Percentiles rank a stretch among this genome's conserved stretches.
These are phyloP conservation scores for Phytophthora citricola DNA, from an alignment of 352 stramenopile species.

Conservation along the genomic window DNA sequence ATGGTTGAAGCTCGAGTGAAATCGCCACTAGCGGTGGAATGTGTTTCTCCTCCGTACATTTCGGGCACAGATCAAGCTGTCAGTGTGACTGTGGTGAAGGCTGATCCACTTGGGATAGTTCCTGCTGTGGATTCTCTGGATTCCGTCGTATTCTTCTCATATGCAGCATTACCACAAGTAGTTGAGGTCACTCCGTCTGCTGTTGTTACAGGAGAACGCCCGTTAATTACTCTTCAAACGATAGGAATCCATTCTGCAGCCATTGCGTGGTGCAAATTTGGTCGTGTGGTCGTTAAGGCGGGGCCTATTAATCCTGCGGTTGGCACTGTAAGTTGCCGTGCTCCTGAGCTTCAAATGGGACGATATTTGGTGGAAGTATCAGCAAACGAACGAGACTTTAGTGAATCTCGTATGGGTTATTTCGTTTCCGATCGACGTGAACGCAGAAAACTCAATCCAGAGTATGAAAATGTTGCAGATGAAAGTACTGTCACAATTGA, in stretches of 20 bases:
- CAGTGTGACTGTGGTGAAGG: slow-evolving; percentile 35
- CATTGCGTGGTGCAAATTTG: slow-evolving; percentile 50
- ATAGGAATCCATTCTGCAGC: slow-evolving; percentile 12
- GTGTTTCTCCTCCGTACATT: slow-evolving; percentile 35
- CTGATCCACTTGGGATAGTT: slow-evolving; percentile 3
- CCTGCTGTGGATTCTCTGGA: not conserved
- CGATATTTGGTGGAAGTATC: slow-evolving; percentile 45
- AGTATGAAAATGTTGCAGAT: not conserved
- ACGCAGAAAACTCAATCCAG: not conserved
- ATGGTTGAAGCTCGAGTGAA: slow-evolving; percentile 36
- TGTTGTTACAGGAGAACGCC: slow-evolving; percentile 23
- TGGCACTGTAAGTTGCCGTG: slow-evolving; percentile 24
- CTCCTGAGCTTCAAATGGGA: slow-evolving; percentile 20
- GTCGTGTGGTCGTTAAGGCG: slow-evolving; percentile 30
- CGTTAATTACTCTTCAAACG: slow-evolving; percentile 32
- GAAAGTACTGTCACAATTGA: slow-evolving; percentile 1
- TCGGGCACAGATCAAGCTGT: slow-evolving; percentile 24
- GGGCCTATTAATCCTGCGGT: not conserved
- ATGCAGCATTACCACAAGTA: slow-evolving; percentile 39
- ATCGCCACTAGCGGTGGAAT: slow-evolving; percentile 23
- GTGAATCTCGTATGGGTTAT: slow-evolving; percentile 33
- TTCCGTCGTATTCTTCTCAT: slow-evolving; percentile 43
- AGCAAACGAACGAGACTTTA: slow-evolving; percentile 56
- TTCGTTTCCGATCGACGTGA: slow-evolving; percentile 8
- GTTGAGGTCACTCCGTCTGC: slow-evolving; percentile 23